phyloP scores from a whole-genome alignment of 2,329 filamentous ascomycete species.

The Macroventuria anomochaeta region DNA sequence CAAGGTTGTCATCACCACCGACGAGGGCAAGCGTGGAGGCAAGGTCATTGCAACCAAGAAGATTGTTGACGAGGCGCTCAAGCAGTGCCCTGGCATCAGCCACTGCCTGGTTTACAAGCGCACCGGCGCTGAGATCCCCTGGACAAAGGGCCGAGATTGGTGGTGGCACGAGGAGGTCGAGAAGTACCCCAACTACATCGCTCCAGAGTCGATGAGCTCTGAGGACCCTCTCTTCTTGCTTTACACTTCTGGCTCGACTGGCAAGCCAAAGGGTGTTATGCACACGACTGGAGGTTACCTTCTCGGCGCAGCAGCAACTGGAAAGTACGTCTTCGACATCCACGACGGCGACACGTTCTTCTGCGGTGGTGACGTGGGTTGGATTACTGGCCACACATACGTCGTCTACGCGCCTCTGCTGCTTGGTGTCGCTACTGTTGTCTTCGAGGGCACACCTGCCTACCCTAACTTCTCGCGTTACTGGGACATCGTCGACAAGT shows the following conservation, averaged over 20 bases:
- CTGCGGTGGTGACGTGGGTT: slow-evolving; percentile 97
- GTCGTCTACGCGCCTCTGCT: slow-evolving; percentile 95
- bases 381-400: slow-evolving; percentile 99
- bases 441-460: slow-evolving; percentile 96
- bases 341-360: slow-evolving; percentile 94
- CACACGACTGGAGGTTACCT: slow-evolving; percentile 96
- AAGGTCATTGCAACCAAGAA: slow-evolving; percentile 98
- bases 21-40: slow-evolving; percentile 97
- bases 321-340: slow-evolving; percentile 99
- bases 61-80: slow-evolving; percentile 96
- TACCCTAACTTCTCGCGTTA: slow-evolving; percentile 98
- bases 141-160: slow-evolving; percentile 84
- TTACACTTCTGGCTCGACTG: slow-evolving; percentile 97
- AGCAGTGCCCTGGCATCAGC: slow-evolving; percentile 88
- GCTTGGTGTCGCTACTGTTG: slow-evolving; percentile 90
- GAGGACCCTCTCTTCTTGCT: slow-evolving; percentile 97
- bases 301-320: slow-evolving; percentile 89
- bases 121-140: slow-evolving; percentile 90
- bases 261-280: slow-evolving; percentile 99
- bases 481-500: slow-evolving; percentile 97
- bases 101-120: slow-evolving; percentile 93
- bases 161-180: slow-evolving; percentile 99
- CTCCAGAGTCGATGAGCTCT: slow-evolving; percentile 86
- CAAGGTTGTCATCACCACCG: slow-evolving; percentile 94
- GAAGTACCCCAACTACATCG: slow-evolving; percentile 92